phyloP scores from a whole-genome alignment of 805 yeast species.

The Cyberlindnera americana region DNA sequence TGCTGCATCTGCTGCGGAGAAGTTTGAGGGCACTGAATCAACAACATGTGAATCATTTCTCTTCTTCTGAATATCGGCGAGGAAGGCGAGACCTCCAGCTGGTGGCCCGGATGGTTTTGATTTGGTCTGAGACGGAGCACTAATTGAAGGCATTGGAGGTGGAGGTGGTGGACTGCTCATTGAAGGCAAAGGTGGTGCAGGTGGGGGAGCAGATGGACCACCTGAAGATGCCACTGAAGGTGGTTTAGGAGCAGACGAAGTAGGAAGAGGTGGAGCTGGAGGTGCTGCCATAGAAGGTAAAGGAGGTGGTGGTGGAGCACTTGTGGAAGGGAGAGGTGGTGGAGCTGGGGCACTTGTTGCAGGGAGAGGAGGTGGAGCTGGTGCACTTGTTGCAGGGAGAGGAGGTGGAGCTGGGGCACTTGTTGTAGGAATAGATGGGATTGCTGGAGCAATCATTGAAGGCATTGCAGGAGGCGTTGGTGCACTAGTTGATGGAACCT shows the following conservation, averaged over 20 bases:
- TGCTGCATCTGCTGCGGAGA: conserved; percentile 23
- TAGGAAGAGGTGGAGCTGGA: conserved; percentile 22
- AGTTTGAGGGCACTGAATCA: conserved; percentile 32
- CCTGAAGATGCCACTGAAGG: conserved; percentile 22
- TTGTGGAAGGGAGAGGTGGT: conserved; percentile 20
- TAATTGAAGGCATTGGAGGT: conserved; percentile 24
- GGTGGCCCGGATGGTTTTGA: conserved; percentile 24
- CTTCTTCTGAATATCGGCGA: conserved; percentile 54
- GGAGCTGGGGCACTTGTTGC: conserved; percentile 30
- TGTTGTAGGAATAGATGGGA: conserved; percentile 28
- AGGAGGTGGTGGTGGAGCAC: conserved; percentile 33
- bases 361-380: conserved; percentile 11
- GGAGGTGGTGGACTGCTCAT: conserved; percentile 29
- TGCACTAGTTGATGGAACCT: conserved; percentile 14
- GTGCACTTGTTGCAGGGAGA: conserved; percentile 16
- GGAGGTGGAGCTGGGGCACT: conserved; percentile 33
- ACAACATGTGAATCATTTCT: conserved; percentile 49
- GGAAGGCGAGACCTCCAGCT: conserved; percentile 48
- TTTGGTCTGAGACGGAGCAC: conserved; percentile 11
- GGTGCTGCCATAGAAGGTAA: conserved; percentile 18
- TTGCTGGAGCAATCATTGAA: conserved; percentile 18
- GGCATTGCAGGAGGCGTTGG: conserved; percentile 29
- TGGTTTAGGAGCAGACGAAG: conserved; percentile 14
- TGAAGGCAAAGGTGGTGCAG: conserved; percentile 17
- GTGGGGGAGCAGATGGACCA: conserved; percentile 28